Base-by-base conservation (phyloP, 805 yeast genomes). In the Candida succiphila region DNA sequence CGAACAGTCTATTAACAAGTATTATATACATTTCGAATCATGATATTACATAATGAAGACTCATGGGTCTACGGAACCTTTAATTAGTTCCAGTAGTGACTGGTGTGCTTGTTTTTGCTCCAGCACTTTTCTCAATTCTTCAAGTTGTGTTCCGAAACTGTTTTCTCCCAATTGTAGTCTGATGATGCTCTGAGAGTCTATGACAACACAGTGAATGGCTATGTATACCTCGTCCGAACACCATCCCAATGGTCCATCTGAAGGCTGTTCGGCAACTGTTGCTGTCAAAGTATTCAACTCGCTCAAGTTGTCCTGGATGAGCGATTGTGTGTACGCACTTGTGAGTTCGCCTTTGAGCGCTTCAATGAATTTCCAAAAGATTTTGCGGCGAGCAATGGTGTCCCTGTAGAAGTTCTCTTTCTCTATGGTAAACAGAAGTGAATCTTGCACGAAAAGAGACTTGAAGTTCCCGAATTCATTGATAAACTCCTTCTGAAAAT, bases 321-420 rank as follows among this genome's bases (percentile, higher is more conserved):
- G n/a, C n/a, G n/a, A n/a, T n/a, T n/a, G n/a, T n/a, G n/a, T n/a
- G n/a, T n/a, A n/a, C n/a, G n/a, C n/a, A n/a, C n/a, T n/a, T n/a
- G n/a, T n/a, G n/a, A n/a, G n/a, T n/a, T n/a, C n/a, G n/a, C n/a
- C n/a, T n/a, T n/a, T n/a, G n/a, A n/a, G n/a, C n/a, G n/a, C n/a
- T n/a, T n/a, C n/a, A n/a, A n/a, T n/a, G n/a, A n/a, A n/a, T n/a
- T n/a, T n/a, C n/a, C n/a, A n/a, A n/a, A n/a, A n/a, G n/a, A n/a
- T n/a, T n/a, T n/a, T n/a, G n/a, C n/a, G n/a, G n/a, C n/a, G n/a
- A n/a, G n/a, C n/a, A n/a, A 66, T 49, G 12, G 63, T 67, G 46
- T 77, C 73, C 42, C 75, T 62, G 54, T 75, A 83, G 26, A 80
- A 67, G 42, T 85, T 84, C 35, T 67, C 71, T 44, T 72, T 73